Evolutionary conservation across 2,329 filamentous ascomycete species (phyloP).

Genomic region (Hyphodiscus sp.): DNA sequence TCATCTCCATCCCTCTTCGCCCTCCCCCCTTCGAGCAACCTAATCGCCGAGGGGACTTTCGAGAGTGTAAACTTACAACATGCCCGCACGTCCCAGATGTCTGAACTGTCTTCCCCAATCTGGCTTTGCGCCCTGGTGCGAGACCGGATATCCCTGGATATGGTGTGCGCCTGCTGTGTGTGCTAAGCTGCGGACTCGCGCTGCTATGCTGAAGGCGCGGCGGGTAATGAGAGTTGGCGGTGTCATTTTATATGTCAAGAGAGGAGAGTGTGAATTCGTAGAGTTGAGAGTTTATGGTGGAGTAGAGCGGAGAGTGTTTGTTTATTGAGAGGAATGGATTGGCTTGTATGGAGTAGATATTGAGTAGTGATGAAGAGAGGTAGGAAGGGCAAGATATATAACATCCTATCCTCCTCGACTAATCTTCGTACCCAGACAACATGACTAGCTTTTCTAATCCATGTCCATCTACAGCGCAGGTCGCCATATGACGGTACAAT

Average conservation of each 20-base stretch:
- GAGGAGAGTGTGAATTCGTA: neutral
- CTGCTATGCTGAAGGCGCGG: conserved; percentile 11
- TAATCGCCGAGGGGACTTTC: neutral
- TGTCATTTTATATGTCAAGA: neutral
- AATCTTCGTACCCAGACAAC: neutral
- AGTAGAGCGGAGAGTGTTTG: neutral
- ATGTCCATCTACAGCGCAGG: too few relatives aligned
- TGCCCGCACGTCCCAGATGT: conserved; percentile 8
- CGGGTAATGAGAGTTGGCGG: neutral
- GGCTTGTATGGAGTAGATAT: neutral
- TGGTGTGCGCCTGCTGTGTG: conserved; percentile 17
- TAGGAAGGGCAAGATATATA: neutral
- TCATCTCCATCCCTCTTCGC: neutral
- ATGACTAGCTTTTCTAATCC: neutral
- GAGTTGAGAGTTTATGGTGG: neutral
- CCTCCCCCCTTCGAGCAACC: neutral
- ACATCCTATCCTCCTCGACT: neutral
- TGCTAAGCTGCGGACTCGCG: conserved; percentile 12
- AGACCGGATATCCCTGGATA: conserved; percentile 15
- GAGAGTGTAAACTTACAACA: conserved; percentile 15
- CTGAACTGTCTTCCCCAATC: conserved; percentile 16
- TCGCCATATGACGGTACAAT: neutral
- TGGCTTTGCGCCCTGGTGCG: conserved; percentile 6
- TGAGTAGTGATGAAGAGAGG: neutral
- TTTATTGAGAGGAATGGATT: neutral